Base-by-base conservation (phyloP, 2,329 filamentous ascomycete genomes). In the Trichoderma semiorbis region DNA sequence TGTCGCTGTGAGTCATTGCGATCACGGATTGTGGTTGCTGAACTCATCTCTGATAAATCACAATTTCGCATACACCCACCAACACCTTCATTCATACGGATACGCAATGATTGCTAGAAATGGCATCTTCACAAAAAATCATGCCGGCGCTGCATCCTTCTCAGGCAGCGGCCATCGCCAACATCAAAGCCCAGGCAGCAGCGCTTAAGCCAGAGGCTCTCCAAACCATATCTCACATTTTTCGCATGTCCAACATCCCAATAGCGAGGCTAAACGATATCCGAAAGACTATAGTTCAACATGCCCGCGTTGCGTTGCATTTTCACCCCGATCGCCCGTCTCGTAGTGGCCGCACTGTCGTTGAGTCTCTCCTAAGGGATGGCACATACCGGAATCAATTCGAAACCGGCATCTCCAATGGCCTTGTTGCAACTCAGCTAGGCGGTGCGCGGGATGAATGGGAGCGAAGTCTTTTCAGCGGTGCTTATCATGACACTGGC, bases 321-420 rank as follows among this genome's bases (percentile, higher is more conserved):
- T 75, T 76, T 60, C 75, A 75, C 36, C 75, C 74, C 4, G 75
- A 76, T 58, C 73, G 75, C 26, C 75, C 74, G 5, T 69, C 64
- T 14, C 50, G 43, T 43, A 67, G 47, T 26, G 66, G 61, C 3
- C 67, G 58, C n/a, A 70, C 67, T 5, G 75, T 76, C 12, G 69
- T 70, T 12, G 30, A 69, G 12, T 58, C 72, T 18, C 67, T 76
- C 1, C 50, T 74, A 7, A 65, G 66, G 2, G 72, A 74, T 26
- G 74, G 72, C 28, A 66, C 72, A 55, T 75, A 75, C 50, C 70
- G 71, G 39, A 74, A 58, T 28, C 75, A 76, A 32, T 76, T 75
- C 30, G 73, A 76, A 62, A 75, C 75, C 5, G 69, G 73, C 18
- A 75, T 75, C 43, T 76, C 74, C 21, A 76, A 76, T 14, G 73